Evolutionary conservation across 345 rosid species (phyloP).

Genomic region (Melaleuca quinquenervia): DNA sequence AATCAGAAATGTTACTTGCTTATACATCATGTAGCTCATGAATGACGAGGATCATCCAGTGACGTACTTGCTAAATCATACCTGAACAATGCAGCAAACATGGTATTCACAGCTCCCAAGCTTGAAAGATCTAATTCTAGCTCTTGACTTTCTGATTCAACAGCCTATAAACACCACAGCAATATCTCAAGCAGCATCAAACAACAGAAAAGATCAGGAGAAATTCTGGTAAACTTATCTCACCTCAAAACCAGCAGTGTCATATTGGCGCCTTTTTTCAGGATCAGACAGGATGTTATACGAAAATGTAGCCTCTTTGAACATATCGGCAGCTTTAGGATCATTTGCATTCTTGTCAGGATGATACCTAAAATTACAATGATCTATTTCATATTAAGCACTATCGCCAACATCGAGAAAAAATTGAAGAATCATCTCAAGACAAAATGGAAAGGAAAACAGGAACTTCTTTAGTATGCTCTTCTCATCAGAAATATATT

Average conservation of each 20-base stretch:
- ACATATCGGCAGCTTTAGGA: slow-evolving; percentile 84
- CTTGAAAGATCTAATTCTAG: slow-evolving; percentile 95
- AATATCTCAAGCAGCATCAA: not conserved
- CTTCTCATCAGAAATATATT: not conserved
- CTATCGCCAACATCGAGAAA: not conserved
- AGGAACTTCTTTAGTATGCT: not conserved
- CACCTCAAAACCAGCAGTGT: slow-evolving; percentile 96
- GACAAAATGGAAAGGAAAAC: not conserved
- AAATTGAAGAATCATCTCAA: not conserved
- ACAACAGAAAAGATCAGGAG: not conserved
- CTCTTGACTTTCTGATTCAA: slow-evolving; percentile 67
- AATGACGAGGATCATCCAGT: not conserved
- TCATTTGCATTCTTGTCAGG: slow-evolving; percentile 98
- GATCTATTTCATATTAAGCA: not conserved
- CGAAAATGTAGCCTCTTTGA: slow-evolving; percentile 91
- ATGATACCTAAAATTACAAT: slow-evolving; percentile 60
- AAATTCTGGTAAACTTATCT: slow-evolving; percentile 5
- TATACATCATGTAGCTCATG: not conserved
- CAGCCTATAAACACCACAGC: slow-evolving; percentile 33
- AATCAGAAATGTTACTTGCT: not conserved
- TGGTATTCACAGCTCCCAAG: slow-evolving; percentile 89
- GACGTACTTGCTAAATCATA: not conserved
- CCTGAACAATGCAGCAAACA: slow-evolving; percentile 97
- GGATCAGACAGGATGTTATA: slow-evolving; percentile 88
- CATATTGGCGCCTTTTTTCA: slow-evolving; percentile 78